These are phyloP conservation scores for Lathyrus sativus DNA, from an alignment of 306 rosid genomes.

Conservation along the genomic window DNA sequence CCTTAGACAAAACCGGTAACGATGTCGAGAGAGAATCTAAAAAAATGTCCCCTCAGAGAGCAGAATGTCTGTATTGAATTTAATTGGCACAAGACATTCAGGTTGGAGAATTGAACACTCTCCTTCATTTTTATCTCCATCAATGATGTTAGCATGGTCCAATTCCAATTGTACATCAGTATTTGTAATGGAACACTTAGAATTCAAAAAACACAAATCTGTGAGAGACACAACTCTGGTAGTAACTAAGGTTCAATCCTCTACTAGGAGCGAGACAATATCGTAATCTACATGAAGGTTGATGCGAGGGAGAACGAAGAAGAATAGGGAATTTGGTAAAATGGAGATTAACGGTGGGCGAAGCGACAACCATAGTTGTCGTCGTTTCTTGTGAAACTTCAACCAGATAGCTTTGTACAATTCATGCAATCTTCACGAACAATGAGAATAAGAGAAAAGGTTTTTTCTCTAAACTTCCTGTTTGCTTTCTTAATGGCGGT, in stretches of 20 bases:
- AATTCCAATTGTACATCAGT: conserved; percentile 60
- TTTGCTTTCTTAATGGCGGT: too few species aligned
- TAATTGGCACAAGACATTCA: conserved; percentile 61
- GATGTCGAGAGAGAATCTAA: conserved; percentile 73
- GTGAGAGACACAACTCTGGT: conserved; percentile 34
- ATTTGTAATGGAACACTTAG: conserved; percentile 73
- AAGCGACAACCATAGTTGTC: conserved; percentile 62
- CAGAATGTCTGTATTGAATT: conserved; percentile 59
- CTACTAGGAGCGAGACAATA: conserved; percentile 61
- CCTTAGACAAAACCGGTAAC: conserved; percentile 81
- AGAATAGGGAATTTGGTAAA: conserved; percentile 44
- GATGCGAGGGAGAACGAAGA: conserved; percentile 42
- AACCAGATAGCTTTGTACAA: conserved; percentile 52
- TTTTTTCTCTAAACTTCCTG: neutral
- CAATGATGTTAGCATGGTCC: conserved; percentile 45
- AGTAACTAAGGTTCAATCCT: conserved; percentile 52
- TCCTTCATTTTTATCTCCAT: conserved; percentile 54
- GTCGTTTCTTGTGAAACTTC: conserved; percentile 50
- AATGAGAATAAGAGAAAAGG: neutral
- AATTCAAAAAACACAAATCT: conserved; percentile 55
- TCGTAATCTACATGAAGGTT: conserved; percentile 54
- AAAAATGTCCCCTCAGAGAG: conserved; percentile 65
- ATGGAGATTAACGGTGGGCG: conserved; percentile 49
- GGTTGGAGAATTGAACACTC: conserved; percentile 53
- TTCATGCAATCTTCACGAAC: conserved; percentile 74